These are phyloP conservation scores for Scutellaria baicalensis DNA, from an alignment of 257 asterid species.

Conservation along the genomic window DNA sequence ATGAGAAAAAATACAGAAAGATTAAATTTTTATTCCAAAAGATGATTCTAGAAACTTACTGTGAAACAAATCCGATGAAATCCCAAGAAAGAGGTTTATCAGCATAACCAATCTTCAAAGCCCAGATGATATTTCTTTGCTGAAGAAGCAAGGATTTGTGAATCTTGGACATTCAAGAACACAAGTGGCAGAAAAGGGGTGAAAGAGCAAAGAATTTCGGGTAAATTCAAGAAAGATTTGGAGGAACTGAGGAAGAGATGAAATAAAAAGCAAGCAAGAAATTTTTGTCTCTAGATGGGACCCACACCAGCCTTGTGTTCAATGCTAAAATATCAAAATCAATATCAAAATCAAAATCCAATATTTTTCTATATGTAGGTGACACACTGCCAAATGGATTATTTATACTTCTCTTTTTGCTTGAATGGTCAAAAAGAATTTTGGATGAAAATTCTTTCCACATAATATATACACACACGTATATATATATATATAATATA, in stretches of 20 bases:
- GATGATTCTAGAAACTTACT: constrained; percentile 16
- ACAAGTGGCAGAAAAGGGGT: constrained; percentile 9
- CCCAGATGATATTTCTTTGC: constrained; percentile 28
- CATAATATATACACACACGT: neutral
- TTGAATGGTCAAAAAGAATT: constrained; percentile 10
- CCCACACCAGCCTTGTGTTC: constrained; percentile 27
- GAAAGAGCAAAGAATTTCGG: constrained; percentile 27
- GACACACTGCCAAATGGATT: constrained; percentile 8
- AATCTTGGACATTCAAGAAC: constrained; percentile 31
- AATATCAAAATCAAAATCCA: neutral
- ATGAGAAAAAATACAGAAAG: neutral
- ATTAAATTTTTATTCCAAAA: neutral
- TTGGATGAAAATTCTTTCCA: neutral
- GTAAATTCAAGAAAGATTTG: constrained; percentile 15
- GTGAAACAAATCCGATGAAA: constrained; percentile 25
- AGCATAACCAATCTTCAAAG: constrained; percentile 26
- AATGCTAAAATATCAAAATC: constrained; percentile 8
- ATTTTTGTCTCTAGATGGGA: constrained; percentile 29
- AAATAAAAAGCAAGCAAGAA: constrained; percentile 36
- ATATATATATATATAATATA: neutral
- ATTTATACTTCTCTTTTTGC: neutral
- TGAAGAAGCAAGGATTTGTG: constrained; percentile 14
- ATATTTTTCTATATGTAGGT: neutral
- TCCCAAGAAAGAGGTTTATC: neutral
- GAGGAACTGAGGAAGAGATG: constrained; percentile 12